phyloP scores from a whole-genome alignment of 2,329 filamentous ascomycete genomes.

The Fusarium sp. region DNA sequence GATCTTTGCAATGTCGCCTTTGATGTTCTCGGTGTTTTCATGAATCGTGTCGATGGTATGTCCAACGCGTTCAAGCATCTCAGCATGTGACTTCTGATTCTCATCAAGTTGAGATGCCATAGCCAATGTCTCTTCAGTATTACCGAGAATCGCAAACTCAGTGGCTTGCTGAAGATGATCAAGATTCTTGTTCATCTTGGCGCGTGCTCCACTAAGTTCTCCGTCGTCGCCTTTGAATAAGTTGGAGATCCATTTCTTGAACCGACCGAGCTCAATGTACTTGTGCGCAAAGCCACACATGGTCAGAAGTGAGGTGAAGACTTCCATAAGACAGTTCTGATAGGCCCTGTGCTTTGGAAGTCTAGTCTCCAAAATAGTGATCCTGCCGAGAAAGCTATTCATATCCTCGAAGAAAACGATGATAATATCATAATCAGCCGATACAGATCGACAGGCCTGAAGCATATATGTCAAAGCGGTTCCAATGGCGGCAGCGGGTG shows the following conservation, averaged over 20 bases:
- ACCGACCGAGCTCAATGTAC: conserved; percentile 53
- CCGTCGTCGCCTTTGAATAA: conserved; percentile 50
- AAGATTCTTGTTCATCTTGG: conserved; percentile 49
- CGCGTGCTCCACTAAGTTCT: conserved; percentile 51
- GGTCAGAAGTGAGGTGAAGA: conserved; percentile 54
- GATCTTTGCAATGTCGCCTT: conserved; percentile 48
- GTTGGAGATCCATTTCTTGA: conserved; percentile 54
- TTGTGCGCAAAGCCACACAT: conserved; percentile 55
- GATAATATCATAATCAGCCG: conserved; percentile 57
- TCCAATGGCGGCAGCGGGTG: conserved; percentile 52
- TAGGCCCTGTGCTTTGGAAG: conserved; percentile 51
- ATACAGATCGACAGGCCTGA: conserved; percentile 50
- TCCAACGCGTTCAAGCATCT: conserved; percentile 47
- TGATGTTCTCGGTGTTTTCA: conserved; percentile 48
- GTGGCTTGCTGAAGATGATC: conserved; percentile 52
- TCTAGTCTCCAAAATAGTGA: conserved; percentile 53
- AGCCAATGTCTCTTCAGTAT: conserved; percentile 51
- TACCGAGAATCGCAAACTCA: conserved; percentile 53
- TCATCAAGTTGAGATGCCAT: conserved; percentile 47
- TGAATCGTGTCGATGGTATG: conserved; percentile 47
- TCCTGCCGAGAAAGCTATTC: conserved; percentile 55
- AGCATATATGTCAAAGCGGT: conserved; percentile 55
- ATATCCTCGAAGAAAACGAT: conserved; percentile 58
- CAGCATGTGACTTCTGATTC: conserved; percentile 46
- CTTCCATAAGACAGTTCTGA: conserved; percentile 55